phyloP scores from a whole-genome alignment of 2,329 filamentous ascomycete genomes.

The Sclerotinia nivalis region DNA sequence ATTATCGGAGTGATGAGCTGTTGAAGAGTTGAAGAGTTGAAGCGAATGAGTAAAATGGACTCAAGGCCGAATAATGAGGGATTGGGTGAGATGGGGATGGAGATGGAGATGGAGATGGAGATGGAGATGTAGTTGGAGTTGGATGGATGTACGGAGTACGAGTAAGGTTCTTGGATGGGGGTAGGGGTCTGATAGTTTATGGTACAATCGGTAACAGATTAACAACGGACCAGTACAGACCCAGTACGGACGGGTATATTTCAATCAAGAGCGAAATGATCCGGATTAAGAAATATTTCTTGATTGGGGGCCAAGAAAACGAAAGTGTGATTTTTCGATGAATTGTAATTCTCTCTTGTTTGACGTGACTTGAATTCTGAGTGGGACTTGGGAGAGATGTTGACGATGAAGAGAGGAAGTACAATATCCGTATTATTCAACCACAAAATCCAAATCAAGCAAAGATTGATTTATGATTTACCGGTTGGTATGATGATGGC shows the following conservation, averaged over 20 bases:
- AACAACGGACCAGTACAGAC: no score
- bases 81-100: background rate
- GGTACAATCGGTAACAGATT: background rate
- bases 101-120: background rate
- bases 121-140: background rate
- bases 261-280: background rate
- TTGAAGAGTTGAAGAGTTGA: background rate
- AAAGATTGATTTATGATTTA: background rate
- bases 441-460: background rate
- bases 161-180: no score
- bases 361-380: background rate
- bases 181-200: background rate
- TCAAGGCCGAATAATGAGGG: background rate
- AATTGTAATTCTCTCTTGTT: background rate
- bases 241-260: background rate
- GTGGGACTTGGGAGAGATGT: background rate
- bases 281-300: background rate
- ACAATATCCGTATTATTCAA: background rate
- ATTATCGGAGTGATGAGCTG: background rate
- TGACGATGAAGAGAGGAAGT: background rate
- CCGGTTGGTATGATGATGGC: background rate
- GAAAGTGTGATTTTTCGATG: background rate
- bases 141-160: background rate
- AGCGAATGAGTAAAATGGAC: background rate
- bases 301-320: background rate